Evolutionary conservation across 2,329 filamentous ascomycete genomes (phyloP).

Genomic region (Aphanoascus verrucosus): DNA sequence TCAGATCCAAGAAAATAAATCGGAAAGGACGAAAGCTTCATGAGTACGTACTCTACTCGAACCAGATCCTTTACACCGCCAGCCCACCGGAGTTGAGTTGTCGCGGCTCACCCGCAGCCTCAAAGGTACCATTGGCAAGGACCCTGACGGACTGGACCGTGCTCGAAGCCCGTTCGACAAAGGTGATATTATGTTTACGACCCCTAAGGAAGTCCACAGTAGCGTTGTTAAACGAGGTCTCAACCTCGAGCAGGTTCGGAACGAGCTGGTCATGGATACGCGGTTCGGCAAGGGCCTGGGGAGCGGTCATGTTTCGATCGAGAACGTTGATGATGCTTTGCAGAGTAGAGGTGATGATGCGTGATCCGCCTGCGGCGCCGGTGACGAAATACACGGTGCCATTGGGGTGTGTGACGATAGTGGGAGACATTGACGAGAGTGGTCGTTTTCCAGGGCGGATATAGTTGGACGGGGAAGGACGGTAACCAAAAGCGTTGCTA

Average conservation of each 20-base stretch:
- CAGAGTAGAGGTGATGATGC: constrained; percentile 71
- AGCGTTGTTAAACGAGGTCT: constrained; percentile 55
- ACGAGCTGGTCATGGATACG: constrained; percentile 74
- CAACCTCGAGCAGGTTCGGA: constrained; percentile 58
- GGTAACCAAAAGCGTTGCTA: constrained; percentile 74
- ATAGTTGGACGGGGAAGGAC: constrained; percentile 69
- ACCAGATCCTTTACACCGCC: constrained; percentile 27
- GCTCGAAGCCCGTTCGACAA: constrained; percentile 53
- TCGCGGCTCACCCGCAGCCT: constrained; percentile 66
- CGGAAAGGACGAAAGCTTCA: background rate
- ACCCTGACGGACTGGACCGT: constrained; percentile 60
- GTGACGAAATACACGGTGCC: constrained; percentile 56
- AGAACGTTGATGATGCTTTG: constrained; percentile 64
- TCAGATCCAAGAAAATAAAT: background rate
- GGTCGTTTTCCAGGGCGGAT: constrained; percentile 72
- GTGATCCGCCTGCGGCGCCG: constrained; percentile 68
- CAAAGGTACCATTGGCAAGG: constrained; percentile 56
- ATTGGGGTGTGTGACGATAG: constrained; percentile 60
- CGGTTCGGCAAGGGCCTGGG: constrained; percentile 53
- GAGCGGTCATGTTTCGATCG: constrained; percentile 51
- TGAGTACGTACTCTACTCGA: background rate
- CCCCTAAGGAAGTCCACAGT: constrained; percentile 53
- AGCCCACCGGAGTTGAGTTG: constrained; percentile 60
- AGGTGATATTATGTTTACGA: constrained; percentile 61
- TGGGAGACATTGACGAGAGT: constrained; percentile 68